Percentiles rank a stretch among this genome's conserved stretches.
Evolutionary conservation across 2,329 filamentous ascomycete genomes (phyloP).

Genomic region (Botrytis pseudocinerea): DNA sequence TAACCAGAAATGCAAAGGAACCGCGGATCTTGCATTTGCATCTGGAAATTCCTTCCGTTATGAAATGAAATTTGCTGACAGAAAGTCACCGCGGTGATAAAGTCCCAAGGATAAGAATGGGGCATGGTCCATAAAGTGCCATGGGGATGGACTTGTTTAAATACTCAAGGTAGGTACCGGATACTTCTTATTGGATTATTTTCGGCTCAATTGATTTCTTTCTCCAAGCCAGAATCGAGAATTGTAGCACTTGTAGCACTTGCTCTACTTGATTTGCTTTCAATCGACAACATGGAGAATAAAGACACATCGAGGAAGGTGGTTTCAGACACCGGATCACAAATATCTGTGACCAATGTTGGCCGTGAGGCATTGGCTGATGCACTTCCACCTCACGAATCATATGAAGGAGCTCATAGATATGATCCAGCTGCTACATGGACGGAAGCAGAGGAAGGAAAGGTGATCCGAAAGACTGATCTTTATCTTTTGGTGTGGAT

Average conservation of each 20-base stretch:
- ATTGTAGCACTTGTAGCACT: background rate
- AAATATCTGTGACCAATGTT: background rate
- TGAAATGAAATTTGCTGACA: background rate
- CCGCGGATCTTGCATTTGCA: background rate
- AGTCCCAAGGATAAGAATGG: background rate
- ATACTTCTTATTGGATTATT: background rate
- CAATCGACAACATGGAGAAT: background rate
- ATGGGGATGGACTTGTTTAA: background rate
- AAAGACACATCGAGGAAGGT: background rate
- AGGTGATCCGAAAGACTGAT: conserved; percentile 52
- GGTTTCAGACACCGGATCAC: background rate
- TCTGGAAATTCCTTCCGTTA: background rate
- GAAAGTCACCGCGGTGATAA: background rate
- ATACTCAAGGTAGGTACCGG: background rate
- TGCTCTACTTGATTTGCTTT: background rate
- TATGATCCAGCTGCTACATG: conserved; percentile 54
- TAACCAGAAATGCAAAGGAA: background rate
- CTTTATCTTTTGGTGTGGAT: conserved; percentile 18
- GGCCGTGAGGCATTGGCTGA: conserved; percentile 1
- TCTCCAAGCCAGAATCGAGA: background rate
- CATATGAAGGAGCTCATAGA: conserved; percentile 21
- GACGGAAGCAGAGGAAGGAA: conserved; percentile 57
- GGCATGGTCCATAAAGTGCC: background rate
- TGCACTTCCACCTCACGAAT: conserved; percentile 19
- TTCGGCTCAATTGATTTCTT: background rate